phyloP scores from a whole-genome alignment of 345 rosid species.

The Chamaenerion angustifolium region DNA sequence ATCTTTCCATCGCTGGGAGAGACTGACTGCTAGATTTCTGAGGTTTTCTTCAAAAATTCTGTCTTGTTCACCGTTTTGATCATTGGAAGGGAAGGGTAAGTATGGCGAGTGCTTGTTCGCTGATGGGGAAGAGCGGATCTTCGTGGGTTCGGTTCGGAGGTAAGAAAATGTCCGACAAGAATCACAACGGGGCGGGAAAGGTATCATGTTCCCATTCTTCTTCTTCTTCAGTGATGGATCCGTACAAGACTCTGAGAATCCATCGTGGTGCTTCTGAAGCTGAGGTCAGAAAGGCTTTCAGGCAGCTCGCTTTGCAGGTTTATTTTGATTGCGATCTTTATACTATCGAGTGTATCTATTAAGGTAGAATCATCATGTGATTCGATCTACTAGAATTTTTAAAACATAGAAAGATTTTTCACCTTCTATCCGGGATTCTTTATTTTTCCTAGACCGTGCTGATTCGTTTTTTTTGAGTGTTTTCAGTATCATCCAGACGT shows the following conservation, averaged over 20 bases:
- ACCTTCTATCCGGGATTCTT: neutral
- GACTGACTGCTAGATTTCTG: conserved; percentile 1
- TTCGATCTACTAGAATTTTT: neutral
- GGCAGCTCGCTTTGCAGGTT: conserved; percentile 84
- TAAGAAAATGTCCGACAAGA: conserved; percentile 18
- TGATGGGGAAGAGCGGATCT: conserved; percentile 8
- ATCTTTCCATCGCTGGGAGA: too few relatives aligned
- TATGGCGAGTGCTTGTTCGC: conserved; percentile 10
- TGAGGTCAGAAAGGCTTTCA: conserved; percentile 83
- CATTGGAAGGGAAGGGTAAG: neutral
- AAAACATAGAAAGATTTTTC: neutral
- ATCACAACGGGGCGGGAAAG: conserved; percentile 2
- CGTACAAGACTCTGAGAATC: conserved; percentile 64
- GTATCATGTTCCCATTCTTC: conserved; percentile 13
- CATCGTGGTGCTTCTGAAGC: conserved; percentile 77
- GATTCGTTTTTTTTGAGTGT: neutral
- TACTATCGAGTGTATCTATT: too few relatives aligned
- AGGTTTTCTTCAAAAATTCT: neutral
- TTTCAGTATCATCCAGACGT: conserved; percentile 96
- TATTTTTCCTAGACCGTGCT: neutral
- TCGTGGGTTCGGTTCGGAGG: conserved; percentile 8
- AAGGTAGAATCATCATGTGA: too few relatives aligned
- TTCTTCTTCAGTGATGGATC: conserved; percentile 47
- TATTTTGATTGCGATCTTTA: too few relatives aligned
- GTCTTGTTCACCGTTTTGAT: neutral